phyloP scores from a whole-genome alignment of 1,284 basidiomycete species.

The Mycena citricolor region DNA sequence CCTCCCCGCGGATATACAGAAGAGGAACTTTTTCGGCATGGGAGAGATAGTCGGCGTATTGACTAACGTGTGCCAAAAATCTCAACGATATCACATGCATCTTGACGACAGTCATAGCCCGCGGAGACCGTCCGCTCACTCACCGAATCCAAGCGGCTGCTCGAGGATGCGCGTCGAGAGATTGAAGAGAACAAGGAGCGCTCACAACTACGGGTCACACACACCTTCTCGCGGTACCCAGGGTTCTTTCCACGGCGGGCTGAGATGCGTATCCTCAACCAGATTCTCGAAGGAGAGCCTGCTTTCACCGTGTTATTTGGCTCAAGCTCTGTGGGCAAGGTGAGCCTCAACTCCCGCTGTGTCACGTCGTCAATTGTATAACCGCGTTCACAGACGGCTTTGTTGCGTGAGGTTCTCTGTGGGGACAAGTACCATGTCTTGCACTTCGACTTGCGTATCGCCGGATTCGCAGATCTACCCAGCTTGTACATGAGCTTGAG shows the following conservation, averaged over 20 bases:
- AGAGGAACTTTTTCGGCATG: slow-evolving; percentile 75
- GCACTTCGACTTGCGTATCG: slow-evolving; percentile 80
- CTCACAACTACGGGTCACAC: slow-evolving; percentile 67
- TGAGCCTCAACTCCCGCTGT: slow-evolving; percentile 27
- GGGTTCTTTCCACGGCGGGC: slow-evolving; percentile 68
- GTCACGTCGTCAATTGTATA: slow-evolving; percentile 1
- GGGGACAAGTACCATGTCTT: slow-evolving; percentile 70
- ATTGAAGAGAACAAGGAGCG: slow-evolving; percentile 65
- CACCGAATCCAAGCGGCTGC: slow-evolving; percentile 68
- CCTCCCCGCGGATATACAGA: slow-evolving; percentile 56
- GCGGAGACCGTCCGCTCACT: slow-evolving; percentile 75
- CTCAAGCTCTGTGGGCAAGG: slow-evolving; percentile 80
- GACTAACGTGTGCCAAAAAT: slow-evolving; percentile 54
- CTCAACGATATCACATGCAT: slow-evolving; percentile 4
- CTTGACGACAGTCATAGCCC: slow-evolving; percentile 46
- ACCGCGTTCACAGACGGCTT: slow-evolving; percentile 53
- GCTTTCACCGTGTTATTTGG: slow-evolving; percentile 81
- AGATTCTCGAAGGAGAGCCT: slow-evolving; percentile 65
- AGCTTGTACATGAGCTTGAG: slow-evolving; percentile 76
- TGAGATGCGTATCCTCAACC: slow-evolving; percentile 64
- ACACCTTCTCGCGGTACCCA: slow-evolving; percentile 75
- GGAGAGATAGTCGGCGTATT: slow-evolving; percentile 75
- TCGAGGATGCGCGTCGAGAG: slow-evolving; percentile 75
- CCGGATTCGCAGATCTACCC: slow-evolving; percentile 77
- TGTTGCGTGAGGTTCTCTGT: slow-evolving; percentile 74